phyloP scores from a whole-genome alignment of 805 yeast genomes.

The Ogataea siamensis region DNA sequence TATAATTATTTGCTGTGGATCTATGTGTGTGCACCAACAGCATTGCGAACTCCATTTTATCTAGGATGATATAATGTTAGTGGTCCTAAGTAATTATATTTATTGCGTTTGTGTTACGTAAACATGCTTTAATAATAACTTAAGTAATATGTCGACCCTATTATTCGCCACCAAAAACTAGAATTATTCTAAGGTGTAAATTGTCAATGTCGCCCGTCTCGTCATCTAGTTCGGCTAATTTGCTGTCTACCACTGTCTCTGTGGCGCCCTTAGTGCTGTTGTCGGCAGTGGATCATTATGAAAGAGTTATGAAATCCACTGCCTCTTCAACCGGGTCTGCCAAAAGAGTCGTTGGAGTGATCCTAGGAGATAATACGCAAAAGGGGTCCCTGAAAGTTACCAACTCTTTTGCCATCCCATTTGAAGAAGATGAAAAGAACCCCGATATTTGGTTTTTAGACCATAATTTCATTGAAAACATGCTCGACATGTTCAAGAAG shows the following conservation, averaged over 20 bases:
- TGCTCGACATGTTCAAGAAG: conserved; percentile 97
- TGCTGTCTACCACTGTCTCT: conserved; percentile 46
- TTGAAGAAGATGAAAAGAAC: conserved; percentile 93
- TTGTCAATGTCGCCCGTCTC: conserved; percentile 12
- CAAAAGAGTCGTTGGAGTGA: conserved; percentile 88
- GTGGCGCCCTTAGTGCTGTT: conserved; percentile 94
- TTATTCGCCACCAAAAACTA: too few relatives aligned
- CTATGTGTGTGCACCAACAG: too few relatives aligned
- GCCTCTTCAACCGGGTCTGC: conserved; percentile 21
- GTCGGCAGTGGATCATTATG: conserved; percentile 93
- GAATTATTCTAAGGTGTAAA: too few relatives aligned
- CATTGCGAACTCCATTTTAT: too few relatives aligned
- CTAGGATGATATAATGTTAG: too few relatives aligned
- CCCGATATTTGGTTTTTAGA: conserved; percentile 95
- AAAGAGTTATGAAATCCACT: conserved; percentile 65
- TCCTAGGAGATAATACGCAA: conserved; percentile 73
- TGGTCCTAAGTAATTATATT: too few relatives aligned
- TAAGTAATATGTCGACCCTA: too few relatives aligned
- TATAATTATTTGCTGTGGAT: too few relatives aligned
- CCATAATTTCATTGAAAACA: conserved; percentile 91
- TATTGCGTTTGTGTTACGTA: too few relatives aligned
- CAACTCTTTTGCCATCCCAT: conserved; percentile 95
- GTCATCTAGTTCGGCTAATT: conserved; percentile 31
- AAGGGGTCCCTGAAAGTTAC: conserved; percentile 58
- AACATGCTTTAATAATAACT: not conserved